phyloP scores from a whole-genome alignment of 148 eudicot species.

The Chenopodium berlandieri region DNA sequence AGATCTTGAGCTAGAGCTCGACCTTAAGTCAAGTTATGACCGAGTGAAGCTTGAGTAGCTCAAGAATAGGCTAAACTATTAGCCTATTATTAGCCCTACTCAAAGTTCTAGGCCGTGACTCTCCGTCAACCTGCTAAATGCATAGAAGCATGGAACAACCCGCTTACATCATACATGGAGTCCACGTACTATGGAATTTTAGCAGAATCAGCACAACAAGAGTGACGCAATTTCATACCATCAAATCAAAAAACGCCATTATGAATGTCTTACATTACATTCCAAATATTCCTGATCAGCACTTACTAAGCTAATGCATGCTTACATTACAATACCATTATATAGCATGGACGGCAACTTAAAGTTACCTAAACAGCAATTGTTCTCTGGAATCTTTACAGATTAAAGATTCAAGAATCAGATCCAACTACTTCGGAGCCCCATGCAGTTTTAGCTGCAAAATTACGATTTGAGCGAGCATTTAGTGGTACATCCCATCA shows the following conservation, averaged over 20 bases:
- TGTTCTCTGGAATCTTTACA: not conserved
- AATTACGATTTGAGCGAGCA: not conserved
- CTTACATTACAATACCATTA: slow-evolving; percentile 16
- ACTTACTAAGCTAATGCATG: slow-evolving; percentile 5
- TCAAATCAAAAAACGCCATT: not conserved
- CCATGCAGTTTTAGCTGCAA: not conserved
- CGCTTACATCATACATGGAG: slow-evolving; percentile 7
- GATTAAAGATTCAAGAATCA: not conserved
- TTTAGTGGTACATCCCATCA: not conserved
- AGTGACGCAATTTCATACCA: slow-evolving; percentile 4
- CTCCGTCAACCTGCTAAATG: not conserved
- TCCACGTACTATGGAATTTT: not conserved
- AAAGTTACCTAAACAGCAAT: slow-evolving; percentile 20
- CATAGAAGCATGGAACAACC: not conserved
- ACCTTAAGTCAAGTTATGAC: too few relatives aligned
- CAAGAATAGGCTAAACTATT: too few relatives aligned
- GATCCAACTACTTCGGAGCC: not conserved
- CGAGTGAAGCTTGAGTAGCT: too few relatives aligned
- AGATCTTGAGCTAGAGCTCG: too few relatives aligned
- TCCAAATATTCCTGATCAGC: slow-evolving; percentile 9
- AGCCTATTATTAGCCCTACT: not conserved
- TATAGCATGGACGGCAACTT: not conserved
- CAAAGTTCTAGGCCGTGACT: not conserved
- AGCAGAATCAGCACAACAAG: not conserved
- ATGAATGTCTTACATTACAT: not conserved